Conservation (phyloP, 768 basidiomycete genomes). For the Antrodiella citrinella region DNA sequence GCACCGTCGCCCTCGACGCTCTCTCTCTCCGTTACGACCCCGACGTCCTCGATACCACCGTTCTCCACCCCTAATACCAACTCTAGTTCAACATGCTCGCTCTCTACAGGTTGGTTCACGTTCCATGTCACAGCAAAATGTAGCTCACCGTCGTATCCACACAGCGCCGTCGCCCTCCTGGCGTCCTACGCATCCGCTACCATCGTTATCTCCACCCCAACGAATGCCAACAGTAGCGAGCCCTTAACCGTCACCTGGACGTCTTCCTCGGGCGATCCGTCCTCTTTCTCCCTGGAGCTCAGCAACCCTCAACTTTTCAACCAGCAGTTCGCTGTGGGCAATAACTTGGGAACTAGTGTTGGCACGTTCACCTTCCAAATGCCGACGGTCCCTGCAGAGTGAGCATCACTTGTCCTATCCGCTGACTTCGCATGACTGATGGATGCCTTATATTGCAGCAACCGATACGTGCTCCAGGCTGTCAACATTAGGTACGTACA, state of each 20-base stretch:
- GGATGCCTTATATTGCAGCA: slow-evolving; percentile 24
- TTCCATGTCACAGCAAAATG: neutral
- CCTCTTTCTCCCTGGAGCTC: slow-evolving; percentile 36
- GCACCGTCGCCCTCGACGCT: slow-evolving; percentile 4
- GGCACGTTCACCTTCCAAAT: slow-evolving; percentile 31
- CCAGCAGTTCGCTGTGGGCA: slow-evolving; percentile 44
- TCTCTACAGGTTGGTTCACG: slow-evolving; percentile 34
- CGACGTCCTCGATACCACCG: slow-evolving; percentile 8
- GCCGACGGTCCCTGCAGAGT: slow-evolving; percentile 43
- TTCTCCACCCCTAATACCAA: slow-evolving; percentile 10
- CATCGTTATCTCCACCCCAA: slow-evolving; percentile 27
- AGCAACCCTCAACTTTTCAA: slow-evolving; percentile 39
- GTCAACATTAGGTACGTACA: slow-evolving; percentile 31
- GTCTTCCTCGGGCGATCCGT: slow-evolving; percentile 34
- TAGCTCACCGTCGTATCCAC: neutral
- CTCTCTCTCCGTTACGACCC: slow-evolving; percentile 4
- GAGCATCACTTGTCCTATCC: slow-evolving; percentile 11
- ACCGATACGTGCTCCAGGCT: slow-evolving; percentile 40
- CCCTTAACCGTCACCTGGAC: slow-evolving; percentile 41
- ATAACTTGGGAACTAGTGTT: slow-evolving; percentile 36
- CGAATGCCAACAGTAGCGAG: slow-evolving; percentile 25
- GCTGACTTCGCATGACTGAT: neutral
- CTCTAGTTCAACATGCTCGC: slow-evolving; percentile 37
- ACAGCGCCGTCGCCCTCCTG: slow-evolving; percentile 37
- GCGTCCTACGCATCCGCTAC: slow-evolving; percentile 39